Conservation (phyloP, 148 eudicot species). For the Pouteria glomerata region DNA sequence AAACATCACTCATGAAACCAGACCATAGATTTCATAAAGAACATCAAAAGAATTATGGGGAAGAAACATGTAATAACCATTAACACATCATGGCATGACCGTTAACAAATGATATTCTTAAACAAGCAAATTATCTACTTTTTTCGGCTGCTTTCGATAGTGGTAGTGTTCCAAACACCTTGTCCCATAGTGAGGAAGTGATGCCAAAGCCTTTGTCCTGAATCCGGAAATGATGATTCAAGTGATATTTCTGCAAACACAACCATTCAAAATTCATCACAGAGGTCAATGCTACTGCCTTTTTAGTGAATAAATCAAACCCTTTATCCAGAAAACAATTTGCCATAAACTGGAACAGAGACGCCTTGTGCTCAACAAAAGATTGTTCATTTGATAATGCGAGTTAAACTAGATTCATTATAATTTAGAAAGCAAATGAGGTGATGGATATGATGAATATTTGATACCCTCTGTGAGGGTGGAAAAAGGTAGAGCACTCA, state of each 20-base stretch:
- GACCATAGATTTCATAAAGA: no score
- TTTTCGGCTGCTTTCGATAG: conserved; percentile 36
- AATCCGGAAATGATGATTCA: conserved; percentile 78
- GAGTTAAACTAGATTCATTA: background rate
- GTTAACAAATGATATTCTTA: no score
- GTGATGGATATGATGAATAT: background rate
- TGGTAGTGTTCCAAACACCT: conserved; percentile 68
- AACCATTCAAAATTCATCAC: background rate
- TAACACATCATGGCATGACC: no score
- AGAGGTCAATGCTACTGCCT: no score
- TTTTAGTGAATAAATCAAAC: no score
- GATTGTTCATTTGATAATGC: background rate
- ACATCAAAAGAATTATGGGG: no score
- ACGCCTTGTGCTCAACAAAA: background rate
- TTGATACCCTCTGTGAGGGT: background rate
- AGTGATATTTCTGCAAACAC: conserved; percentile 61
- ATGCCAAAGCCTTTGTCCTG: conserved; percentile 75
- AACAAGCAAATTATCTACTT: conserved; percentile 23
- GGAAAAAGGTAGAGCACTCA: conserved; percentile 17
- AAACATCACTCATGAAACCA: no score
- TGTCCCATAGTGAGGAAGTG: conserved; percentile 81
- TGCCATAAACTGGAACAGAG: no score
- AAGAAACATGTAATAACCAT: no score
- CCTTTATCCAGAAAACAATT: no score
- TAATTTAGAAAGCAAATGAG: no score